Evolutionary conservation across 2,329 filamentous ascomycete genomes (phyloP), one percentile per base, ranked within the genome.

Genomic region (Fusarium sp.): DNA sequence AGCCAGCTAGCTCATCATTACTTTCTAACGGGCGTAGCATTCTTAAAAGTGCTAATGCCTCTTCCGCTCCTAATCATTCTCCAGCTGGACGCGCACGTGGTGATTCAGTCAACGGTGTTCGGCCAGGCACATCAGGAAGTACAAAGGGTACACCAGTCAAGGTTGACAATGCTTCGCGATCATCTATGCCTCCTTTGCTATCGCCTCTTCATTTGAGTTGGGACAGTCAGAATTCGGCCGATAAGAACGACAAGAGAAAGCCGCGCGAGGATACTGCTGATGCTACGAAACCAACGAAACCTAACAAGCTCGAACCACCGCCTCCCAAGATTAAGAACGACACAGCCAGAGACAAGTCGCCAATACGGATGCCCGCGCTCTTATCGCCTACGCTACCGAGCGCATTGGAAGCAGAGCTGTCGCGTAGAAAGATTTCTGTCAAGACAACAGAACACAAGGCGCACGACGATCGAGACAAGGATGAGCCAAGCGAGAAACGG

Each of bases 351-450:
- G 72, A 76, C 19, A 79, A 70, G 45, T 70, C 75, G 1, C 70
- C 76, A 0, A 31, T 72, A 8, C 75, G 74, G 42, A 71, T 86
- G 25, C 85, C 84, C 1, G 75, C 79, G 0, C 74, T 87, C 7
- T 75, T 87, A 10, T 87, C 85, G 1, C 85, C 85, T 0, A 87
- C 84, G 0, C 71, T 87, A 7, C 85, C 85, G 1, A 75, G 82
- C 0, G 70, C 80, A 15, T 74, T 87, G 0, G 82, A 86, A 58
- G 80, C 72, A 4, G 75, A 75, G 53, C 53, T 77, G 31, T 71
- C 57, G 15, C 71, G 62, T 69, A 72, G 57, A 63, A 79, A 72
- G 72, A 70, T 47, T 11, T 61, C 70, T 5, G 47, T 67, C 32
- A 73, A 71, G 22, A 51, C 55, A 42, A 31, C 44, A 19, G 66